Evolutionary conservation across 2,329 filamentous ascomycete genomes (phyloP).

Genomic region (Epichloe coenophiala): DNA sequence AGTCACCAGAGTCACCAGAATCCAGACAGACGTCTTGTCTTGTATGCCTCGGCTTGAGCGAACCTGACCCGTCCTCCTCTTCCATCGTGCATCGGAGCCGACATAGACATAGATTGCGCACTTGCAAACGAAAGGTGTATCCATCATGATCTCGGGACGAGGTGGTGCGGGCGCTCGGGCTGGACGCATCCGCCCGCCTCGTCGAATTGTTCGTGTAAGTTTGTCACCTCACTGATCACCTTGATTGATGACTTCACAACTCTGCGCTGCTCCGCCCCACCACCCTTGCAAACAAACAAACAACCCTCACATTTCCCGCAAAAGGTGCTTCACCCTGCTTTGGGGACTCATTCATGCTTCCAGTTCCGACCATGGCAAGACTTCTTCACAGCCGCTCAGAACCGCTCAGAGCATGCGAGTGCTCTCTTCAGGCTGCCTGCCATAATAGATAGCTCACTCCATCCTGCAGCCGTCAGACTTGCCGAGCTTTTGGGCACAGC

Average conservation of each 20-base stretch:
- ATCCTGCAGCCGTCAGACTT: neutral
- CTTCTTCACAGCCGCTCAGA: too few species aligned
- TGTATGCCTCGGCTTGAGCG: neutral
- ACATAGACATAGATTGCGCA: neutral
- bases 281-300: neutral
- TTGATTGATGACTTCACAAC: neutral
- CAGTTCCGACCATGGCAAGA: neutral
- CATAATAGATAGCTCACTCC: neutral
- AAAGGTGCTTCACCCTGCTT: neutral
- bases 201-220: conserved; percentile 29
- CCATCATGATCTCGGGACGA: conserved; percentile 34
- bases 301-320: too few species aligned
- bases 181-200: conserved; percentile 29
- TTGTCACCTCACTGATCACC: neutral
- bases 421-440: neutral
- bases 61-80: neutral
- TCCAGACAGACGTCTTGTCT: neutral
- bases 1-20: neutral
- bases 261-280: neutral
- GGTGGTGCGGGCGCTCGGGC: conserved; percentile 27
- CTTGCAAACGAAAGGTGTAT: neutral
- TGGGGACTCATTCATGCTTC: neutral
- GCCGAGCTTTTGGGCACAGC: neutral
- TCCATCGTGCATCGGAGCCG: neutral
- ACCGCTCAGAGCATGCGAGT: neutral